Base-by-base conservation (phyloP, 2,329 filamentous ascomycete genomes). In the Neonectria hederae region DNA sequence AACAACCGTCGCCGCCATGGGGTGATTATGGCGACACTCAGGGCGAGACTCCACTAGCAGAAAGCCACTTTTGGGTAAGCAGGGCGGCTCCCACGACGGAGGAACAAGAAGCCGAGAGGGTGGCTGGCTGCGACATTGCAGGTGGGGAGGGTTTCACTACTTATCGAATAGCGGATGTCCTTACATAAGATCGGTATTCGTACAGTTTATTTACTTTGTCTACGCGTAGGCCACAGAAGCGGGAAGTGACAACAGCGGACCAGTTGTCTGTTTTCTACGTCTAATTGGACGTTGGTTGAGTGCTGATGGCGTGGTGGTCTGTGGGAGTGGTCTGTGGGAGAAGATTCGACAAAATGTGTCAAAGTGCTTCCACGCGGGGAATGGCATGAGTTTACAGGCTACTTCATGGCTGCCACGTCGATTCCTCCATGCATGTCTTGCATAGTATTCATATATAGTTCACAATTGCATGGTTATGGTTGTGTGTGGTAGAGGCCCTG, bases 41-140 rank as follows among this genome's bases (percentile, higher is more conserved):
- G 61, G 55, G 61, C 55, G 17, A 59, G 43, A 54, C 43, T 55
- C 19, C 28, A 49, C 55, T 63, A 52, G 55, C 49, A 32, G 49
- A 19, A 52, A 63, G 55, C 42, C 48, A 63, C 42, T 19, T 13
- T 24, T 9, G 46, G 24, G 26, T 24, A 14, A 54, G 48, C 14
- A 46, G 43, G 40, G 22, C 30, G 19, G 48, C 24, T 40, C 26
- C 30, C 21, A 53, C 21, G 8, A 26, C 49, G 52, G 51, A 30
- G 35, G 17, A 10, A 38, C 7, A 19, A 21, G 26, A 22, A 35
- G 40, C 17, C 26, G 22, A 40, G 19, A 38, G 2, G 17, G 57
- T 48, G 40, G 22, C 48, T 48, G 40, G 22, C 48, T 28, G 38
- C 21, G 57, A 26, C 26, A 7, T 13, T 35, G 42, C 11, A 22